A percentile compares a stretch with the other conserved stretches of the same genome.
Conservation (phyloP, 169 alveolate species). For the Plasmodium berghei region DNA sequence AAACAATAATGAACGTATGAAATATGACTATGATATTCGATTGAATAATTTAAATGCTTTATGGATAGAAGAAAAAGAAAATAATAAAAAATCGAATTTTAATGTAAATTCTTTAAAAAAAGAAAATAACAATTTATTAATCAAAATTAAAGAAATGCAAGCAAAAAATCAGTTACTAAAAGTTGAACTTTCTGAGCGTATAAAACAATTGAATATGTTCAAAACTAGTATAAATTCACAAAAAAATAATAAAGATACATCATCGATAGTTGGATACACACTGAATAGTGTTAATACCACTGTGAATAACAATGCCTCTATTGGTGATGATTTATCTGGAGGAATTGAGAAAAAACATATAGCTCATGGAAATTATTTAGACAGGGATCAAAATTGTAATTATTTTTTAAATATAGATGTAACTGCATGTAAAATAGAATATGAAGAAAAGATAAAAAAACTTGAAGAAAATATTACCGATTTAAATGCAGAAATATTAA, state of each 20-base stretch:
- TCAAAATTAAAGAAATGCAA: slow-evolving; percentile 38
- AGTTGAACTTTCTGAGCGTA: slow-evolving; percentile 25
- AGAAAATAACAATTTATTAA: slow-evolving; percentile 18
- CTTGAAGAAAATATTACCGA: slow-evolving; percentile 25
- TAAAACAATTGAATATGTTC: slow-evolving; percentile 39
- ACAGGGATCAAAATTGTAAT: not conserved
- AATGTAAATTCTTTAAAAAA: slow-evolving; percentile 21
- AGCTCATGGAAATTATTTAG: not conserved
- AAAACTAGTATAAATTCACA: not conserved
- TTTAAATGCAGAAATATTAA: slow-evolving; percentile 1
- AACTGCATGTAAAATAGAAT: not conserved
- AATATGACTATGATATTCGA: slow-evolving; percentile 35
- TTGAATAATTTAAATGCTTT: slow-evolving; percentile 35
- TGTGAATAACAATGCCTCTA: not conserved
- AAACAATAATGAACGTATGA: slow-evolving; percentile 25
- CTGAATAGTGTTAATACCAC: not conserved
- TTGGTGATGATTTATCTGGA: not conserved
- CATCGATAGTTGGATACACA: not conserved
- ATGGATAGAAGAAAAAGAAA: slow-evolving; percentile 68
- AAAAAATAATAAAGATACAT: not conserved
- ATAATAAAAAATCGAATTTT: slow-evolving; percentile 18
- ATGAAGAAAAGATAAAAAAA: slow-evolving; percentile 1
- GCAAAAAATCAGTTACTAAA: slow-evolving; percentile 6
- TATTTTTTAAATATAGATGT: not conserved
- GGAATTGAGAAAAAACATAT: not conserved